Conservation (phyloP, 257 asterid genomes). For the Primulina tabacum region DNA sequence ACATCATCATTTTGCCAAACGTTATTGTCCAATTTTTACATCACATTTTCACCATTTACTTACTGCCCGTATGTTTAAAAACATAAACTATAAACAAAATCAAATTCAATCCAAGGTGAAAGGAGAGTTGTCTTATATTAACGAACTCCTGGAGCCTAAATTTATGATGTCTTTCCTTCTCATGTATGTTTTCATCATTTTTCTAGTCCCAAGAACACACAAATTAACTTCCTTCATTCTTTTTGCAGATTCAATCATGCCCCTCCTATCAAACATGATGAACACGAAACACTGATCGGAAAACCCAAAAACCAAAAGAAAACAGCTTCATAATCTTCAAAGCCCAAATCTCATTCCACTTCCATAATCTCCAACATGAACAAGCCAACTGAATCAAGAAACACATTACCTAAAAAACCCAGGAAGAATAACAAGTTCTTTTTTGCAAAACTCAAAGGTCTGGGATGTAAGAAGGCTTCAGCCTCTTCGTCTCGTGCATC, state of each 20-base stretch:
- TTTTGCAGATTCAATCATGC: neutral
- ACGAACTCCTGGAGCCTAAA: no score
- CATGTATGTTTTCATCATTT: neutral
- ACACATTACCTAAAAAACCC: slow-evolving; percentile 15
- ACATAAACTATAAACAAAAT: no score
- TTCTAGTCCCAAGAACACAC: neutral
- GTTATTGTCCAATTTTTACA: neutral
- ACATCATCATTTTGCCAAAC: neutral
- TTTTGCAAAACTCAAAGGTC: slow-evolving; percentile 35
- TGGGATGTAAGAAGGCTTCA: slow-evolving; percentile 46
- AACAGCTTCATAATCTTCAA: slow-evolving; percentile 15
- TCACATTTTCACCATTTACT: neutral
- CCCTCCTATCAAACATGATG: neutral
- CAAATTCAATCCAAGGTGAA: no score
- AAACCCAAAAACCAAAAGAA: neutral
- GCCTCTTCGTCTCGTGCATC: neutral
- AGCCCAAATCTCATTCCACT: slow-evolving; percentile 2
- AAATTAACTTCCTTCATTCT: neutral
- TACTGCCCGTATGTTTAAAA: no score
- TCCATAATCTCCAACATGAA: neutral
- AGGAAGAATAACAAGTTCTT: slow-evolving; percentile 32
- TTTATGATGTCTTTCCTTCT: neutral
- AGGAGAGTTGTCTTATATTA: no score
- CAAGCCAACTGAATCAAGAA: slow-evolving; percentile 29
- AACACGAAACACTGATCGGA: neutral